Evolutionary conservation across 23 red algal species (phyloP).

Genomic region (Cyanidioschyzon merolae): DNA sequence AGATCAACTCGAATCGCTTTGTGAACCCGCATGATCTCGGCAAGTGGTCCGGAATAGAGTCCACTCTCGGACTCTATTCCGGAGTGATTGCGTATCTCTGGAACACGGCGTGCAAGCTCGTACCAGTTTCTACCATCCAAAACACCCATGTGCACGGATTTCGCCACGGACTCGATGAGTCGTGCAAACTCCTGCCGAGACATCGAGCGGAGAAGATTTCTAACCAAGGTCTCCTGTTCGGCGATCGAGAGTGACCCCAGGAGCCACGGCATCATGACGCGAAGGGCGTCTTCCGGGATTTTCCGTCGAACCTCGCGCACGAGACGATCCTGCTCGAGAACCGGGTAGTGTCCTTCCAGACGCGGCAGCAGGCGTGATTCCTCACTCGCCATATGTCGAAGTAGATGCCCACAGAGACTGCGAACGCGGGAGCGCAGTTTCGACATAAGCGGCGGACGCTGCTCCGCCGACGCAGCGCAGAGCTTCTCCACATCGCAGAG

Average conservation of each 20-base stretch:
- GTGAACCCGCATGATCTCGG: constrained; percentile 84
- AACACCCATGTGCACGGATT: constrained; percentile 39
- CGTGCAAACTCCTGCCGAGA: constrained; percentile 15
- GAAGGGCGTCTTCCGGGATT: constrained; percentile 21
- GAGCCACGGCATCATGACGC: constrained; percentile 26
- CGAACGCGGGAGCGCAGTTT: neutral
- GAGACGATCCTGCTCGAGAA: constrained; percentile 23
- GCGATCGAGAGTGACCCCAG: constrained; percentile 18
- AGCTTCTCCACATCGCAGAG: neutral
- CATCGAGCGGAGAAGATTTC: constrained; percentile 35
- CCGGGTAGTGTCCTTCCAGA: constrained; percentile 17
- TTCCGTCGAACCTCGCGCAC: constrained; percentile 25
- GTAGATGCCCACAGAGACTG: constrained; percentile 1
- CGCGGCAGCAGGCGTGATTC: constrained; percentile 23
- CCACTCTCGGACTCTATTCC: constrained; percentile 22
- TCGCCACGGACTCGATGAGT: neutral
- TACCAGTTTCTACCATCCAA: constrained; percentile 62
- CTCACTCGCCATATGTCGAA: constrained; percentile 30
- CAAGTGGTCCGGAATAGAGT: constrained; percentile 55
- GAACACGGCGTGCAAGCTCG: constrained; percentile 66
- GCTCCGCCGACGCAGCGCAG: too few species aligned
- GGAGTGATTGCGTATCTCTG: constrained; percentile 44
- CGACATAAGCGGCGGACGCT: neutral
- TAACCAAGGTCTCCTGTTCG: constrained; percentile 26
- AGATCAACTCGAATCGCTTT: constrained; percentile 95